phyloP scores from a whole-genome alignment of 1,284 basidiomycete species.

The Fereydounia khargensis region DNA sequence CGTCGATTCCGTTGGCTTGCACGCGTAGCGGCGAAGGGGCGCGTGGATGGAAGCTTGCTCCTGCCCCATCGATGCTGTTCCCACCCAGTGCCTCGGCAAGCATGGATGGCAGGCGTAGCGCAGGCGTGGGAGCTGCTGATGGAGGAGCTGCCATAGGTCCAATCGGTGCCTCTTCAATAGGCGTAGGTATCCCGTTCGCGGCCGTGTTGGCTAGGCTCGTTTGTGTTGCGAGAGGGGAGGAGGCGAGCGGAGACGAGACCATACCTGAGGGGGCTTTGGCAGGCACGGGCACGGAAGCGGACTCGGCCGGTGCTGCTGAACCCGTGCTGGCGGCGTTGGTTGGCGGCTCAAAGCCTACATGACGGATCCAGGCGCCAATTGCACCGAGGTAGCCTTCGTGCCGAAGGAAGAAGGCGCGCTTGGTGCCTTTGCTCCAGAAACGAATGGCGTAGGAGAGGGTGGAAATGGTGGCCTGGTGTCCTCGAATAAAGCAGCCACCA shows the following conservation, averaged over 20 bases:
- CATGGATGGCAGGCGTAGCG: conserved; percentile 3
- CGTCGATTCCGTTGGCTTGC: neutral
- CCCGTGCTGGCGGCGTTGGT: neutral
- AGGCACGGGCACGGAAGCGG: no score
- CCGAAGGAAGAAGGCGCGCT: conserved; percentile 90
- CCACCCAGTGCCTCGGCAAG: conserved; percentile 28
- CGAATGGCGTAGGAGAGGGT: conserved; percentile 98
- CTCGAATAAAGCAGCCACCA: conserved; percentile 97
- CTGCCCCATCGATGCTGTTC: neutral
- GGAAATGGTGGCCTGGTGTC: conserved; percentile 93
- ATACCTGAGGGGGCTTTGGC: no score
- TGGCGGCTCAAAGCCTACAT: conserved; percentile 32
- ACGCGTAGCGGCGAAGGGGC: neutral
- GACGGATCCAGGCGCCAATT: conserved; percentile 56
- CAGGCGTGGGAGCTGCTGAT: neutral
- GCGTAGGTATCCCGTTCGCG: no score
- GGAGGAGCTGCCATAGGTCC: no score
- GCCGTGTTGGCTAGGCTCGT: no score
- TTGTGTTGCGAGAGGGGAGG: no score
- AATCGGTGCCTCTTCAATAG: no score
- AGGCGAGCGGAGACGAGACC: no score
- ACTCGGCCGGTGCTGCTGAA: neutral
- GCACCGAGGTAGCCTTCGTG: conserved; percentile 96
- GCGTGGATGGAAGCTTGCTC: neutral
- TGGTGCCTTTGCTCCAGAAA: conserved; percentile 98